Base-by-base conservation (phyloP, 805 yeast genomes). In the Brettanomyces nanus region DNA sequence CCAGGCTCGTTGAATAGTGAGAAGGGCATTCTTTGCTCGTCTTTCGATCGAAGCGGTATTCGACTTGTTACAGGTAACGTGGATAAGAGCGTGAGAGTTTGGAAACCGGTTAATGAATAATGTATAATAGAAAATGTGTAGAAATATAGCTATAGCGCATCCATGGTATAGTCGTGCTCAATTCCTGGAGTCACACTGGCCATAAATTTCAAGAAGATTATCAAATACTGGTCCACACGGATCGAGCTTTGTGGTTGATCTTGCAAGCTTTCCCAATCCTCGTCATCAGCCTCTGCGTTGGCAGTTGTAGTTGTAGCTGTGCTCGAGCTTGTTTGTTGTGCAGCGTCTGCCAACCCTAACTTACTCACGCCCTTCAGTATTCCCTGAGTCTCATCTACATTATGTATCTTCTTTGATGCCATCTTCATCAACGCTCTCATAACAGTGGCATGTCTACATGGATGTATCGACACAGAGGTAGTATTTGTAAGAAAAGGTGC, bases 111-210 rank as follows among this genome's bases (percentile, higher is more conserved):
- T 6, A 11, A 10, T 14, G n/a, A 28, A 28, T 28, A 23, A 23
- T 29, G 18, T 3, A 29, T 29, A 14, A 15, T 29, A 19, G 13
- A 15, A 29, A 29, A 13, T 29, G 15, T 15, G 6, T 11, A 13
- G 13, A 29, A 15, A 19, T 29, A 15, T 15, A 29, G 15, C 23
- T 53, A 81, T 53, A 83, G 75, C 1, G 95, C 97, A 58, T 87
- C 89, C 97, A 90, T 92, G n/a, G 98, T 92, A 56, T 87, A 87
- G 52, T 92, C 98, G 59, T 90, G 94, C 62, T 90, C 95, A 40
- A 92, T 89, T 14, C 97, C 95, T 0, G 98, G 98, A 1, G 95
- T 89, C 6, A 92, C 97, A 63, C 97, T 85, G 6, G 97, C 84
- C 34, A 92, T 90, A 54, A 92, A 92, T 62, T 92, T 92, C 52